Conservation (phyloP, 2,329 filamentous ascomycete species). For the Blastomyces parvus region DNA sequence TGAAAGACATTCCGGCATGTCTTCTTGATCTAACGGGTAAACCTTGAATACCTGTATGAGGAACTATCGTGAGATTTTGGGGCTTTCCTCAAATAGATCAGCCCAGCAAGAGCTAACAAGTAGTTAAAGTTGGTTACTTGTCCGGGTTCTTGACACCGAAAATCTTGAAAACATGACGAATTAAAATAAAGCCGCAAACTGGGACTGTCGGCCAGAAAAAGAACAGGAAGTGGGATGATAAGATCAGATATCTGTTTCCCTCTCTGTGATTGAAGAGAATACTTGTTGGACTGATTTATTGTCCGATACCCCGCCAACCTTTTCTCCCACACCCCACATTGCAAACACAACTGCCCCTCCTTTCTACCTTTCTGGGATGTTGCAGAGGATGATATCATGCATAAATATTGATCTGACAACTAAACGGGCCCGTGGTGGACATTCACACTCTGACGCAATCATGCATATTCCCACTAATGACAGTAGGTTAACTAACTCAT, state of each 20-base stretch:
- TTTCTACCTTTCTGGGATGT: neutral
- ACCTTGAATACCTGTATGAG: neutral
- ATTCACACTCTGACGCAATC: neutral
- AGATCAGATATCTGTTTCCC: neutral
- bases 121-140: no score
- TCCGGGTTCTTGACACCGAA: neutral
- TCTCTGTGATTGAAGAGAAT: neutral
- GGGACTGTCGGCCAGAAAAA: neutral
- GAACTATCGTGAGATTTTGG: no score
- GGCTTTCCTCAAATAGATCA: neutral
- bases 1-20: neutral
- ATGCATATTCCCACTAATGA: constrained; percentile 1
- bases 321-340: neutral
- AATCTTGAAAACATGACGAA: neutral
- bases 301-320: neutral
- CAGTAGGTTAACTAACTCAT: neutral
- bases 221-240: neutral
- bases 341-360: neutral
- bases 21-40: neutral
- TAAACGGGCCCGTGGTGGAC: neutral
- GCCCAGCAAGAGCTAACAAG: neutral
- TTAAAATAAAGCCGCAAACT: neutral
- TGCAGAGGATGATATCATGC: neutral
- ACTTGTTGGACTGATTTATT: neutral
- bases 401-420: neutral